phyloP scores from a whole-genome alignment of 345 rosid species.

The Lumnitzera littorea region DNA sequence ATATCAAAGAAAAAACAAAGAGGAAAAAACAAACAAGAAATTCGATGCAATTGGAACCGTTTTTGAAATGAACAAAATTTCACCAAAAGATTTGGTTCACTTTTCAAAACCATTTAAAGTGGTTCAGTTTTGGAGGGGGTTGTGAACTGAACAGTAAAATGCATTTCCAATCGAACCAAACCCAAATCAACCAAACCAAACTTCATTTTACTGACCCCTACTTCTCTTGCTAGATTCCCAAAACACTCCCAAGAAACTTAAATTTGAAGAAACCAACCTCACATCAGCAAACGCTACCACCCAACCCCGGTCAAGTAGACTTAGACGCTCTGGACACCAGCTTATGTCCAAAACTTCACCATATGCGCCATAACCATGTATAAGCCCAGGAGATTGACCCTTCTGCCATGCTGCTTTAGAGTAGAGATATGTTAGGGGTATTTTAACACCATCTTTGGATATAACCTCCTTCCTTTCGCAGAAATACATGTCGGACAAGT shows the following conservation, averaged over 20 bases:
- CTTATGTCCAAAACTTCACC: constrained; percentile 77
- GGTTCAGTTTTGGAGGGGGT: too few relatives aligned
- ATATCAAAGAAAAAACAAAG: too few relatives aligned
- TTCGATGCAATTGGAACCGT: too few relatives aligned
- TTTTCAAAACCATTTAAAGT: too few relatives aligned
- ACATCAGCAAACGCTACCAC: constrained; percentile 88
- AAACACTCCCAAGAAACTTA: not conserved
- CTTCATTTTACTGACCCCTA: too few relatives aligned
- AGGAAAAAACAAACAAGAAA: too few relatives aligned
- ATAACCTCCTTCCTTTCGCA: constrained; percentile 67
- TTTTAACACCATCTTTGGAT: constrained; percentile 64
- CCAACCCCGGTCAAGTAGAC: constrained; percentile 96
- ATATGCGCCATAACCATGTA: constrained; percentile 85
- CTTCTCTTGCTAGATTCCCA: too few relatives aligned
- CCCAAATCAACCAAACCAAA: too few relatives aligned
- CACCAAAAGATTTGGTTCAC: too few relatives aligned
- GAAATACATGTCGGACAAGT: constrained; percentile 42
- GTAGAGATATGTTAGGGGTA: constrained; percentile 75
- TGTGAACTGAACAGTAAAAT: too few relatives aligned
- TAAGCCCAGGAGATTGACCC: constrained; percentile 53
- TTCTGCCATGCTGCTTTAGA: constrained; percentile 56
- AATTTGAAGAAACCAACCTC: constrained; percentile 40
- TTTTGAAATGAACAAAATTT: too few relatives aligned
- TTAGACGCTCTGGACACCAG: constrained; percentile 68
- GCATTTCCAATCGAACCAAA: too few relatives aligned